These are phyloP conservation scores for Metarhizium rileyi DNA, from an alignment of 2,329 filamentous ascomycete species.

Conservation along the genomic window DNA sequence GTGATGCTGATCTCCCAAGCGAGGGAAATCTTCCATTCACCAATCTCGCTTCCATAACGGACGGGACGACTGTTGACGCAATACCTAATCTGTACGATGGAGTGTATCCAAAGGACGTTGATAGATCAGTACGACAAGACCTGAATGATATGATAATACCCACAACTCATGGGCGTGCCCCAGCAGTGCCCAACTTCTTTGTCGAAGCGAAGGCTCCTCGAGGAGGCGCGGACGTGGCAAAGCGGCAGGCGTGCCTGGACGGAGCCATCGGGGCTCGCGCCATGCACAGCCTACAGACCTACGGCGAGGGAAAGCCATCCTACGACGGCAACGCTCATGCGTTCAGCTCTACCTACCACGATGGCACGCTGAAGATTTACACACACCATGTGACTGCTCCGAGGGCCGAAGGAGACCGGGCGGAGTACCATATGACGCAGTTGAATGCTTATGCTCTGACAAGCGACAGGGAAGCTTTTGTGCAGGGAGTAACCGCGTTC, in stretches of 20 bases:
- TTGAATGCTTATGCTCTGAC: neutral
- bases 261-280: slow-evolving; percentile 25
- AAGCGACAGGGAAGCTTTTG: neutral
- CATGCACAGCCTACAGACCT: slow-evolving; percentile 25
- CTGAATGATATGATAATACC: slow-evolving; percentile 17
- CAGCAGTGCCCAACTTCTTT: slow-evolving; percentile 29
- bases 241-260: slow-evolving; percentile 24
- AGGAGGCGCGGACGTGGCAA: slow-evolving; percentile 16
- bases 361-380: slow-evolving; percentile 21
- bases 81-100: slow-evolving; percentile 1
- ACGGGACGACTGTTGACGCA: slow-evolving; percentile 19
- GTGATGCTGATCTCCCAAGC: slow-evolving; percentile 12
- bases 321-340: slow-evolving; percentile 27
- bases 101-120: neutral
- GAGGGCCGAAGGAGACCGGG: slow-evolving; percentile 5
- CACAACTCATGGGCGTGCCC: slow-evolving; percentile 19
- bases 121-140: no score
- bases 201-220: slow-evolving; percentile 26
- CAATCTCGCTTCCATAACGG: slow-evolving; percentile 24
- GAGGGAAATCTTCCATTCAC: slow-evolving; percentile 5
- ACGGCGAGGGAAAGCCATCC: slow-evolving; percentile 14
- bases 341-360: slow-evolving; percentile 27
- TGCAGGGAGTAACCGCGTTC: neutral
- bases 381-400: slow-evolving; percentile 19
- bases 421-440: slow-evolving; percentile 25